Evolutionary conservation across 306 rosid species (phyloP), one percentile per base, ranked within the genome.

Genomic region (Trifolium repens): DNA sequence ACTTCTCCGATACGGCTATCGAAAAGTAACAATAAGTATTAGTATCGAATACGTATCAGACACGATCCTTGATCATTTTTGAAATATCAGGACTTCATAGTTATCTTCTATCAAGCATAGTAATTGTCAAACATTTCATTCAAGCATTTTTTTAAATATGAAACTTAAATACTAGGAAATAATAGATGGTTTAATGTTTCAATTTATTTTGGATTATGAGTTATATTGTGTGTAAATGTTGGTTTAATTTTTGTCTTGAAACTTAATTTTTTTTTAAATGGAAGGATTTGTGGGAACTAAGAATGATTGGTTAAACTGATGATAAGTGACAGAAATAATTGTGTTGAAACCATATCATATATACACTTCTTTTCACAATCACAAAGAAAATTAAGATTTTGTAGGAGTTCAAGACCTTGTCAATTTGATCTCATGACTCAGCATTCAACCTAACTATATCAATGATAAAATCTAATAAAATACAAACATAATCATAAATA

Each of bases 401-500:
- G 69, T 27, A 67, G 60, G 73, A 71, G 79, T 76, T 72, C 68
- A 74, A 66, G 55, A 75, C 63, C 43, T 69, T 60, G 69, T 40
- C 60, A 80, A 49, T 17, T 43, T 58, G 69, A 53, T 79, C 68
- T 69, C 55, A 39, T 47, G 84, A 77, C 80, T 83, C 87, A 84
- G 80, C 83, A 78, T 74, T 80, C 75, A 79, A 59, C 77, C 47
- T 75, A 57, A 58, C 75, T 60, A 68, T 85, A 67, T 55, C 63
- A 81, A 83, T 85, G 89, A 84, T 80, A 78, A 83, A 84, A 82
- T 74, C 58, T 69, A 61, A 57, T 35, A 82, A 82, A 86, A 83
- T 78, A 82, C 74, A 84, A 86, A 87, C 96, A 92, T n/a, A 83
- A 90, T 92, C 84, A 90, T 90, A 82, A 52, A 73, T 43, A 19